A percentile compares a stretch with the other conserved stretches of the same genome.
phyloP scores from a whole-genome alignment of 768 basidiomycete species.

The Tricholoma sp. region DNA sequence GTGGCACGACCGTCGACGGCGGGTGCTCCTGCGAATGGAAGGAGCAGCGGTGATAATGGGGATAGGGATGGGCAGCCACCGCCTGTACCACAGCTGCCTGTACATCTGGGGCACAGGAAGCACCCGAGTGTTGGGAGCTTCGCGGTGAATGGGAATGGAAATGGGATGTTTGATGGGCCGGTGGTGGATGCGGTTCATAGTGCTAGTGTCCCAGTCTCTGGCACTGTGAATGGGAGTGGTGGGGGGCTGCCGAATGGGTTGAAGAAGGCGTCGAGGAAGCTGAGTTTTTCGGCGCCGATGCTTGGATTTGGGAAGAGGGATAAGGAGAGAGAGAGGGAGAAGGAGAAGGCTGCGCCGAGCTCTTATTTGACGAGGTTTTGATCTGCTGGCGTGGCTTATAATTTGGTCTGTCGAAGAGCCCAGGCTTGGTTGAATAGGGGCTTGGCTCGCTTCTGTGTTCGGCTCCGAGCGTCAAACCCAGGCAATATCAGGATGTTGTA shows the following conservation, averaged over 20 bases:
- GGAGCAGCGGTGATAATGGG: constrained; percentile 4
- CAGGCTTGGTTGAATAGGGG: neutral
- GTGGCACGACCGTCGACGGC: constrained; percentile 35
- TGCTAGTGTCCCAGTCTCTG: constrained; percentile 10
- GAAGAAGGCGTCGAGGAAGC: constrained; percentile 52
- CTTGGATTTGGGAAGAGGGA: constrained; percentile 55
- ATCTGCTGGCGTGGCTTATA: neutral
- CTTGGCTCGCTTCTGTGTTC: neutral
- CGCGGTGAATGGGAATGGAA: neutral
- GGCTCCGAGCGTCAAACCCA: neutral
- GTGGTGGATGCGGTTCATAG: neutral
- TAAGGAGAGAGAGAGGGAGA: constrained; percentile 30
- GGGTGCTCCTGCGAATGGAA: constrained; percentile 17
- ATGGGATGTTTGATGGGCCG: neutral
- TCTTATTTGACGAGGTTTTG: constrained; percentile 4
- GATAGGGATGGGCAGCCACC: constrained; percentile 11
- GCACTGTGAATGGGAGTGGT: constrained; percentile 6
- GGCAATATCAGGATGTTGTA: neutral
- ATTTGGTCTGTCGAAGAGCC: neutral
- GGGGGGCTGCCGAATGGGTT: constrained; percentile 19
- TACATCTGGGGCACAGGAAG: neutral
- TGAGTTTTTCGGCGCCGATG: constrained; percentile 62
- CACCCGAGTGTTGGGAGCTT: neutral
- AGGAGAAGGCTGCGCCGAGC: constrained; percentile 12
- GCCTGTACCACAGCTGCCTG: constrained; percentile 5